Evolutionary conservation across 768 basidiomycete genomes (phyloP).

Genomic region (Albatrellus ellisii): DNA sequence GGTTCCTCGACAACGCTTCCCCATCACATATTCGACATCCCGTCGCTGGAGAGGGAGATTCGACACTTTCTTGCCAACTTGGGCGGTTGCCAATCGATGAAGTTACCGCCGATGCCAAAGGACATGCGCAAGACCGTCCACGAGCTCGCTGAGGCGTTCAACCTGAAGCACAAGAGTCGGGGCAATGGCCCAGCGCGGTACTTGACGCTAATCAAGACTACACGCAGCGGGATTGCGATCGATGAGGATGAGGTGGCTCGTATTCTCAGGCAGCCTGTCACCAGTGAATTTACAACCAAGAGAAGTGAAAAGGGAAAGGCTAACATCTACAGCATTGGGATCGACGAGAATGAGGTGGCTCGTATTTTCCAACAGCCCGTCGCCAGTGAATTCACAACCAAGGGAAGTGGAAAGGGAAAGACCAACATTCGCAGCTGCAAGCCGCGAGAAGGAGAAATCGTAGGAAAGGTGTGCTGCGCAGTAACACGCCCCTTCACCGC

Average conservation of each 20-base stretch:
- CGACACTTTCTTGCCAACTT: conserved; percentile 51
- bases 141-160: conserved; percentile 67
- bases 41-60: conserved; percentile 58
- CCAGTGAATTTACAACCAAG: conserved; percentile 8
- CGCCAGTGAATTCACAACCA: conserved; percentile 5
- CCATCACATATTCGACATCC: conserved; percentile 48
- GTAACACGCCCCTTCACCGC: not conserved
- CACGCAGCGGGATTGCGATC: conserved; percentile 36
- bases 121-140: conserved; percentile 61
- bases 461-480: conserved; percentile 49
- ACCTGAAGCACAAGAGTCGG: conserved; percentile 64
- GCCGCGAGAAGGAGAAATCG: conserved; percentile 76
- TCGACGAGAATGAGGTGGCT: conserved; percentile 50
- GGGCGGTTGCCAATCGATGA: conserved; percentile 38
- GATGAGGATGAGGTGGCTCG: conserved; percentile 49
- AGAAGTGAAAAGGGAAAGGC: conserved; percentile 38
- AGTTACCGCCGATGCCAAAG: conserved; percentile 71
- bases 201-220: conserved; percentile 64
- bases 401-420: conserved; percentile 20
- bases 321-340: conserved; percentile 34
- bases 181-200: conserved; percentile 60
- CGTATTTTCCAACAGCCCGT: conserved; percentile 23
- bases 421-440: conserved; percentile 26
- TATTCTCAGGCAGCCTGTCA: conserved; percentile 20
- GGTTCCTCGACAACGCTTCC: conserved; percentile 29